Conservation (phyloP, 345 rosid species). For the Moringa oleifera region DNA sequence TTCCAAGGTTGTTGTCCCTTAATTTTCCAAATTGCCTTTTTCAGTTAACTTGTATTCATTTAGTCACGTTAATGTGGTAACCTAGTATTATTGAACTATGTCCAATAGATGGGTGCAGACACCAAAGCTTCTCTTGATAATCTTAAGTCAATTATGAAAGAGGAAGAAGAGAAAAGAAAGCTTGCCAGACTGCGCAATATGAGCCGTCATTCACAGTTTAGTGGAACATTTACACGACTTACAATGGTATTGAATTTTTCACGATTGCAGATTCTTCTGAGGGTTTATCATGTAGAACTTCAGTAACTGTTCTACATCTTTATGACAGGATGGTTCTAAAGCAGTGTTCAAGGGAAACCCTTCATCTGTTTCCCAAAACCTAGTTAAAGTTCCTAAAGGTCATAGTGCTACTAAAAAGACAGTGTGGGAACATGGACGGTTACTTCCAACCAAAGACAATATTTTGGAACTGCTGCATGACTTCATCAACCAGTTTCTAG, state of each 20-base stretch:
- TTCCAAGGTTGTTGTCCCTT: slow-evolving; percentile 33
- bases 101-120: slow-evolving; percentile 38
- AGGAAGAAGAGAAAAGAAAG: slow-evolving; percentile 60
- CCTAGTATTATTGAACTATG: background rate
- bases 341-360: slow-evolving; percentile 67
- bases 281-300: slow-evolving; percentile 8
- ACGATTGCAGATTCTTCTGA: slow-evolving; percentile 4
- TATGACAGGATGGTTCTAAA: slow-evolving; percentile 79
- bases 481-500: slow-evolving; percentile 70
- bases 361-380: slow-evolving; percentile 31
- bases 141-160: slow-evolving; percentile 72
- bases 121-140: slow-evolving; percentile 42
- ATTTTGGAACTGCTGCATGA: slow-evolving; percentile 64
- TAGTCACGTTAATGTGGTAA: background rate
- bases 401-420: slow-evolving; percentile 47
- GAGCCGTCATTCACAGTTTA: slow-evolving; percentile 69
- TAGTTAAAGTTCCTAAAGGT: slow-evolving; percentile 39
- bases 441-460: slow-evolving; percentile 42
- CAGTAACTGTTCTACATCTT: slow-evolving; percentile 5
- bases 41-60: slow-evolving; percentile 4
- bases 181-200: slow-evolving; percentile 41
- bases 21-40: background rate
- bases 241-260: slow-evolving; percentile 53
- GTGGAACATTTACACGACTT: slow-evolving; percentile 79
- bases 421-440: slow-evolving; percentile 52